A percentile compares a stretch with the other conserved stretches of the same genome.
Conservation (phyloP, 805 yeast species). For the Schizosaccharomyces japonicus region DNA sequence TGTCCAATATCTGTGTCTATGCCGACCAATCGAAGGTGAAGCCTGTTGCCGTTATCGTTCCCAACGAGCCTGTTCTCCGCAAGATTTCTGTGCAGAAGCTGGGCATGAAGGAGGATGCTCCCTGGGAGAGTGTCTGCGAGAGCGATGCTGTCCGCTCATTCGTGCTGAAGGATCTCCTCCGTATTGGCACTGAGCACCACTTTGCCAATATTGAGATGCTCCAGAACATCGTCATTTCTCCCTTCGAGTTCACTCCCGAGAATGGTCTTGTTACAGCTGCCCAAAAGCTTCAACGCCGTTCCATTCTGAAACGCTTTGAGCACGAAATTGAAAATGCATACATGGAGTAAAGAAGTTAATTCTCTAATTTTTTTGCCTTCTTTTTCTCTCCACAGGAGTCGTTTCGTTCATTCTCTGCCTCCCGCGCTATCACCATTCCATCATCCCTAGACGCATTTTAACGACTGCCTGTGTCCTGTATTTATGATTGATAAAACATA, state of each 20-base stretch:
- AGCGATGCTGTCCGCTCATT: slow-evolving; percentile 33
- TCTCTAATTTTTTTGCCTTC: neutral
- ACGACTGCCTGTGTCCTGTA: too few relatives aligned
- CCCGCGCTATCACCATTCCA: too few relatives aligned
- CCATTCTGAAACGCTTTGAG: slow-evolving; percentile 49
- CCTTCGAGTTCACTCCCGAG: slow-evolving; percentile 95
- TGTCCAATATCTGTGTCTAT: slow-evolving; percentile 69
- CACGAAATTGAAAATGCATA: slow-evolving; percentile 47
- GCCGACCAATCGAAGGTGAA: slow-evolving; percentile 74
- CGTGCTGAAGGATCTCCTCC: slow-evolving; percentile 34
- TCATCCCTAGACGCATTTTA: too few relatives aligned
- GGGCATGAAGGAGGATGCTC: slow-evolving; percentile 23
- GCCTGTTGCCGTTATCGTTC: slow-evolving; percentile 78
- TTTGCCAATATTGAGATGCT: slow-evolving; percentile 67
- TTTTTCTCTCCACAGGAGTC: neutral
- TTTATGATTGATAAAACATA: too few relatives aligned
- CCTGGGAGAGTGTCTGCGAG: slow-evolving; percentile 24
- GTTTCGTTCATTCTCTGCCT: neutral
- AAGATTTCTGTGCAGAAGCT: slow-evolving; percentile 35
- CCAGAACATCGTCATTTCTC: slow-evolving; percentile 51
- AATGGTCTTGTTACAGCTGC: slow-evolving; percentile 86
- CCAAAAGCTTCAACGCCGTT: slow-evolving; percentile 83
- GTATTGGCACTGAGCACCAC: slow-evolving; percentile 62
- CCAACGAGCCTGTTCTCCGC: slow-evolving; percentile 44
- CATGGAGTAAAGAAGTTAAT: slow-evolving; percentile 4